These are phyloP conservation scores for Yarrowia keelungensis DNA, from an alignment of 805 yeast species.

Conservation along the genomic window DNA sequence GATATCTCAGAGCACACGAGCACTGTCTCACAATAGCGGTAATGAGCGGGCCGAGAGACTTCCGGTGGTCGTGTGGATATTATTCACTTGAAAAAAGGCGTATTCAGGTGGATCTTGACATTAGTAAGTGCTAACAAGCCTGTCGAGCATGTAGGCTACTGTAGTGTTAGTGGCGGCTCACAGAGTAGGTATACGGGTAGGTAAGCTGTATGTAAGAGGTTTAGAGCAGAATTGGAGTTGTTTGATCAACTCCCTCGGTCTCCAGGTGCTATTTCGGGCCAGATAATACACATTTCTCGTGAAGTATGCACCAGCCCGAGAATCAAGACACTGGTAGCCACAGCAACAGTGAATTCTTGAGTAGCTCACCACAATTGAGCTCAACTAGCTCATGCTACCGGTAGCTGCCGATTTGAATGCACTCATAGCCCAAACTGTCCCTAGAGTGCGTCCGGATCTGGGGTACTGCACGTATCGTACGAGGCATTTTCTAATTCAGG, in stretches of 20 bases:
- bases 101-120: too few relatives aligned
- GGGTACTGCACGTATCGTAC: constrained; percentile 1
- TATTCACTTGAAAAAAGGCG: not conserved
- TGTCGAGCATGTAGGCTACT: not conserved
- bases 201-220: too few relatives aligned
- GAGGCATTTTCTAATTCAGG: not conserved
- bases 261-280: too few relatives aligned
- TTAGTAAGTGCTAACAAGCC: not conserved
- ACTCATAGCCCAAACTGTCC: not conserved
- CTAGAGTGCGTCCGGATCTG: not conserved
- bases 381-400: not conserved
- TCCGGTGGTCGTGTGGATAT: not conserved
- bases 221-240: too few relatives aligned
- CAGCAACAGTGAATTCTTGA: too few relatives aligned
- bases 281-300: too few relatives aligned
- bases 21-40: not conserved
- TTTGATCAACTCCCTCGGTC: too few relatives aligned
- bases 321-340: too few relatives aligned
- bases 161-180: too few relatives aligned
- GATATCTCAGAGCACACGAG: not conserved
- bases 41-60: not conserved
- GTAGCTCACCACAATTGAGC: too few relatives aligned
- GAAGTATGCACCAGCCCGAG: too few relatives aligned
- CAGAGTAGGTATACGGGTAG: not conserved
- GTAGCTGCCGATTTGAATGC: not conserved